phyloP scores from a whole-genome alignment of 108 stramenopile genomes.

The Cyclotella cryptica region DNA sequence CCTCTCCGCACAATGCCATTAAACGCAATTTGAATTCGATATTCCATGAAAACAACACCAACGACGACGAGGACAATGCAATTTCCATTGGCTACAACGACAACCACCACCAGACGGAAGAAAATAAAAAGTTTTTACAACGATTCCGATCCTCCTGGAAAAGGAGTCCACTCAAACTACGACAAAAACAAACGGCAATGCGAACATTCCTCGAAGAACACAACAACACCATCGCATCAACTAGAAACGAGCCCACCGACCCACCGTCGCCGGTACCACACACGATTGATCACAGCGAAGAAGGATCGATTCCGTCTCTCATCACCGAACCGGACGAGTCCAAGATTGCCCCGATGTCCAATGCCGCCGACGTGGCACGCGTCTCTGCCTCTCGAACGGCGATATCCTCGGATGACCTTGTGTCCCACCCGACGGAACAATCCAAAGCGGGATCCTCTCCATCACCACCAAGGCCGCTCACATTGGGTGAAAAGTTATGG shows the following conservation, averaged over 20 bases:
- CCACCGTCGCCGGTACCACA: slow-evolving; percentile 2
- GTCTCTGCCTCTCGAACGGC: neutral
- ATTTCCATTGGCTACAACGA: neutral
- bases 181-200: neutral
- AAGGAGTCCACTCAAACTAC: neutral
- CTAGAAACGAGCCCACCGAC: no score
- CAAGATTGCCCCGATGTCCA: neutral
- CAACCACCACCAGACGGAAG: neutral
- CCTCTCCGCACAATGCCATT: neutral
- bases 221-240: slow-evolving; percentile 4
- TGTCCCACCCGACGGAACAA: neutral
- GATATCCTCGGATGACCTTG: neutral
- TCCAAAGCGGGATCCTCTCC: neutral
- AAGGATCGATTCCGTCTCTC: slow-evolving; percentile 19
- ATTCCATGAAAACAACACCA: neutral
- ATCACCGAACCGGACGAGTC: slow-evolving; percentile 27
- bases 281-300: slow-evolving; percentile 23
- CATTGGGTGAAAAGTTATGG: slow-evolving; percentile 17
- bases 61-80: neutral
- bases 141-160: neutral
- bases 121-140: slow-evolving; percentile 4
- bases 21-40: slow-evolving; percentile 10
- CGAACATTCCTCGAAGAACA: neutral
- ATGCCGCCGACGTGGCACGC: neutral
- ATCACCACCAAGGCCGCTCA: neutral